Percentiles rank a stretch among this genome's conserved stretches.
Conservation (phyloP, 2,329 filamentous ascomycete genomes). For the Pseudocercospora pini-densiflorae region DNA sequence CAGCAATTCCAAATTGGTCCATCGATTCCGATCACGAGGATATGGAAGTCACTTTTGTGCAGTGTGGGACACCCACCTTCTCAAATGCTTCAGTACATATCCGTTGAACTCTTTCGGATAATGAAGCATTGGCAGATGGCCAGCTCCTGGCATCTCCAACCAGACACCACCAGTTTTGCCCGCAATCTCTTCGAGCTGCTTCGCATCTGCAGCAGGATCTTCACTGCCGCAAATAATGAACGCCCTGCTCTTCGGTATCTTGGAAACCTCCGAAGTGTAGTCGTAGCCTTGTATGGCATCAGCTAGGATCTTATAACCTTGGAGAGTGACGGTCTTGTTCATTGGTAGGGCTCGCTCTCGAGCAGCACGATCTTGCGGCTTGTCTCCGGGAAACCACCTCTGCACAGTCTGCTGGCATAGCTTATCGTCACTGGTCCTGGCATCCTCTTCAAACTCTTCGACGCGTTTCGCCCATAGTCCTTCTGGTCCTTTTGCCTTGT, state of each 20-base stretch:
- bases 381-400: conserved; percentile 33
- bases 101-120: conserved; percentile 31
- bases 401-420: conserved; percentile 31
- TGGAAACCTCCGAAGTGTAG: conserved; percentile 27
- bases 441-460: conserved; percentile 29
- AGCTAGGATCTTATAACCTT: conserved; percentile 34
- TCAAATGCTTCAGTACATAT: conserved; percentile 31
- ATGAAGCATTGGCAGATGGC: conserved; percentile 39
- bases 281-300: conserved; percentile 37
- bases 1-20: not conserved
- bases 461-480: conserved; percentile 34
- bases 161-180: conserved; percentile 26
- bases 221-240: conserved; percentile 34
- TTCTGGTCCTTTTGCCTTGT: conserved; percentile 22
- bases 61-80: not conserved
- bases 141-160: conserved; percentile 32
- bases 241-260: conserved; percentile 22
- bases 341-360: conserved; percentile 28
- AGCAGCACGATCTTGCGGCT: conserved; percentile 24
- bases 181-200: conserved; percentile 31
- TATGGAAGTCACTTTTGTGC: not conserved
- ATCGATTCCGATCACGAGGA: not conserved
- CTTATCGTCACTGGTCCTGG: conserved; percentile 16
- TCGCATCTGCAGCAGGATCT: conserved; percentile 28
- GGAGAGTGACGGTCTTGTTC: conserved; percentile 30